Evolutionary conservation across 2,329 filamentous ascomycete species (phyloP).

Genomic region (Teratosphaeria epicoccoides): DNA sequence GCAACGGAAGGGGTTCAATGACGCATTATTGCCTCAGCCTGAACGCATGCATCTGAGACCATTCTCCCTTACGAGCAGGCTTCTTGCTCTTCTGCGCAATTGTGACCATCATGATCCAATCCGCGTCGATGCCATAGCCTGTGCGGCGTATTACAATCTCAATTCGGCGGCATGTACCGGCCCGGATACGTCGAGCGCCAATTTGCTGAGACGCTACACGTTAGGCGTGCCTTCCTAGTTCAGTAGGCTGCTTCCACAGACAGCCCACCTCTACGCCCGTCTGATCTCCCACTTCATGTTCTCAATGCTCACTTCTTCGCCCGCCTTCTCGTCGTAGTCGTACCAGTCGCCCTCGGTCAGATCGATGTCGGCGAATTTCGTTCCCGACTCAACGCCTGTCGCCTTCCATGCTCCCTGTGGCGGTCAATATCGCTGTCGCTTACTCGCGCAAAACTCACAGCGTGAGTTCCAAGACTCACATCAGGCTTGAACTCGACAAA

Average conservation of each 20-base stretch:
- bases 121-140: too few relatives aligned
- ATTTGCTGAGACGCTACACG: too few relatives aligned
- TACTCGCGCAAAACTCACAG: neutral
- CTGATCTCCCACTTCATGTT: constrained; percentile 79
- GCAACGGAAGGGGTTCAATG: too few relatives aligned
- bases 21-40: too few relatives aligned
- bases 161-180: too few relatives aligned
- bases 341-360: constrained; percentile 90
- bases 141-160: too few relatives aligned
- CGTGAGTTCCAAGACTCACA: constrained; percentile 34
- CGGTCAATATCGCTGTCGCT: neutral
- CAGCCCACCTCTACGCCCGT: constrained; percentile 42
- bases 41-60: too few relatives aligned
- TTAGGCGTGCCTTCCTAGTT: too few relatives aligned
- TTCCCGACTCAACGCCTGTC: constrained; percentile 67
- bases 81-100: too few relatives aligned
- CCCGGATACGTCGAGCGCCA: too few relatives aligned
- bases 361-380: constrained; percentile 73
- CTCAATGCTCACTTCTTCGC: constrained; percentile 86
- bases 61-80: too few relatives aligned
- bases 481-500: constrained; percentile 86
- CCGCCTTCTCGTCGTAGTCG: constrained; percentile 90
- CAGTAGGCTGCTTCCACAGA: neutral
- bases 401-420: constrained; percentile 78
- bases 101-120: too few relatives aligned